These are phyloP conservation scores for Naganishia antarctica DNA, from an alignment of 768 basidiomycete species.

Conservation along the genomic window DNA sequence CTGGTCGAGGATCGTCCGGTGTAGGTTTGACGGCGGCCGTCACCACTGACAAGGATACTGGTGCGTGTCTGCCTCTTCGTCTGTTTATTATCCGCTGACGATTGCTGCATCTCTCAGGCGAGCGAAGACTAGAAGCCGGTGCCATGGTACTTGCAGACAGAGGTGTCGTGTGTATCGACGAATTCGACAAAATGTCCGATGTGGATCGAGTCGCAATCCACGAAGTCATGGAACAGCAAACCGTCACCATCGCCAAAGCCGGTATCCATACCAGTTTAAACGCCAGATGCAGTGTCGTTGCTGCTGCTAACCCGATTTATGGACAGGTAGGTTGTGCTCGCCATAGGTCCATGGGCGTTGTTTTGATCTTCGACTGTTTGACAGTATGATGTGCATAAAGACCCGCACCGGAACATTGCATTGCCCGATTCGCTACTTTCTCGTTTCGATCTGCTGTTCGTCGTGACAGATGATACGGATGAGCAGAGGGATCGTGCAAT, in stretches of 20 bases:
- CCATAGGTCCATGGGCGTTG: not conserved
- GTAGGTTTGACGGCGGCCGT: constrained; percentile 98
- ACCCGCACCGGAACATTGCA: constrained; percentile 97
- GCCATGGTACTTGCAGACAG: constrained; percentile 99
- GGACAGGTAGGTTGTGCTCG: constrained; percentile 64
- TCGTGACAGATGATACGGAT: constrained; percentile 97
- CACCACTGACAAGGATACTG: constrained; percentile 95
- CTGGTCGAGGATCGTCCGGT: constrained; percentile 94
- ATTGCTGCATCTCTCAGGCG: constrained; percentile 49
- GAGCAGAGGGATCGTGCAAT: constrained; percentile 88
- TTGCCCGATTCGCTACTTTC: constrained; percentile 95
- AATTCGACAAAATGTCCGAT: constrained; percentile 99
- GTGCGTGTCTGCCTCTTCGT: constrained; percentile 45
- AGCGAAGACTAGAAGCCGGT: constrained; percentile 91
- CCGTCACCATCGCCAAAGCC: constrained; percentile 97
- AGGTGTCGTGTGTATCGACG: constrained; percentile 98
- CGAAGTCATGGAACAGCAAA: constrained; percentile 99
- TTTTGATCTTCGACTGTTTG: not conserved
- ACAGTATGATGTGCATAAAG: constrained; percentile 98
- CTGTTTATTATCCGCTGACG: not conserved
- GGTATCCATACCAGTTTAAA: constrained; percentile 98
- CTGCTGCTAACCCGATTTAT: constrained; percentile 97
- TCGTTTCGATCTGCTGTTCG: constrained; percentile 96
- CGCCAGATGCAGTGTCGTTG: constrained; percentile 93
- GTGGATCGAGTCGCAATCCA: constrained; percentile 98